phyloP scores from a whole-genome alignment of 1,139 yeast species.

The Lodderomyces parapsilosis region DNA sequence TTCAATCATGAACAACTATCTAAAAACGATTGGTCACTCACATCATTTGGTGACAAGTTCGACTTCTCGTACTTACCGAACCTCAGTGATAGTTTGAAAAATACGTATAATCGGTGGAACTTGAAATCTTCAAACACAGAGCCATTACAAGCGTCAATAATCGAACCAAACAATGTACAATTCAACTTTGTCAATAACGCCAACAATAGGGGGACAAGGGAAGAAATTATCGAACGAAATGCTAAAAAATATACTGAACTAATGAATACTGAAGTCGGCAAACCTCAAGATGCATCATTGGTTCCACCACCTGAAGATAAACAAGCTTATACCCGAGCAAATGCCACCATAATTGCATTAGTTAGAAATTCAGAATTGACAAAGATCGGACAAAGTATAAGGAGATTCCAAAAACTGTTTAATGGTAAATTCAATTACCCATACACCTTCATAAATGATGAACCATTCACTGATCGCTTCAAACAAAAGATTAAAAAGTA shows the following conservation, averaged over 20 bases:
- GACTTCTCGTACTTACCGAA: conserved; percentile 12
- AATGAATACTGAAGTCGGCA: conserved; percentile 33
- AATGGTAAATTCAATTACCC: conserved; percentile 74
- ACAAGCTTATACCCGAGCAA: conserved; percentile 45
- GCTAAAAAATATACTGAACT: conserved; percentile 30
- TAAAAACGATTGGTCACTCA: conserved; percentile 11
- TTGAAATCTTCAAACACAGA: conserved; percentile 6
- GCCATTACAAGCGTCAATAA: conserved; percentile 14
- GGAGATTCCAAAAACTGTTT: conserved; percentile 60
- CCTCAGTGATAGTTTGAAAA: conserved; percentile 5
- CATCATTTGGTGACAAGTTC: conserved; percentile 10
- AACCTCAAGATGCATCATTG: conserved; percentile 48
- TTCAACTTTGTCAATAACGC: conserved; percentile 34
- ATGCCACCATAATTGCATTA: conserved; percentile 71
- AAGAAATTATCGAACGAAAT: conserved; percentile 35
- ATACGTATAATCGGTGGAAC: conserved; percentile 2
- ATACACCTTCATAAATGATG: conserved; percentile 76
- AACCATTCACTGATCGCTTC: conserved; percentile 59
- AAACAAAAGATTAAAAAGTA: conserved; percentile 38
- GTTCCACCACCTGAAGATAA: conserved; percentile 34
- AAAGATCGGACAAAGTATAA: conserved; percentile 51
- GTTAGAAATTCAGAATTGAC: conserved; percentile 64
- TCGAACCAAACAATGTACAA: conserved; percentile 29
- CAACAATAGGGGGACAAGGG: conserved; percentile 18
- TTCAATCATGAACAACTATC: conserved; percentile 7